Percentiles rank a stretch among this genome's conserved stretches.
Conservation (phyloP, 495 filamentous ascomycete species). For the Penicillium dipodomyicola region DNA sequence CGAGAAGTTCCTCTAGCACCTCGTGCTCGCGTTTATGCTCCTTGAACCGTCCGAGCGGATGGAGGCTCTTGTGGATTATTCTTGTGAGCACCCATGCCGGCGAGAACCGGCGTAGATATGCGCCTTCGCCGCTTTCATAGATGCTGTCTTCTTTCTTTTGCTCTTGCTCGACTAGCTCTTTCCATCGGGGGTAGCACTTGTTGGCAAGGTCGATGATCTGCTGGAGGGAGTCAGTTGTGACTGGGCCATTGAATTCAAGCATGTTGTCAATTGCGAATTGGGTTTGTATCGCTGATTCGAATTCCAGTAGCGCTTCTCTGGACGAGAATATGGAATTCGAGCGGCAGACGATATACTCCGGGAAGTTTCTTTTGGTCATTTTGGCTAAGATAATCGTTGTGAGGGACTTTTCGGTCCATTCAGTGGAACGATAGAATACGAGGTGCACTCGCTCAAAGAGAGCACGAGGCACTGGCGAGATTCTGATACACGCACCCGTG, state of each 20-base stretch:
- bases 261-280: constrained; percentile 82
- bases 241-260: constrained; percentile 80
- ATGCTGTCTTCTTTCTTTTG: constrained; percentile 74
- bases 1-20: constrained; percentile 71
- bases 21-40: constrained; percentile 74
- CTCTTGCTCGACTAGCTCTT: constrained; percentile 68
- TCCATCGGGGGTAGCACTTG: constrained; percentile 78
- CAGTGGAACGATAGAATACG: constrained; percentile 92
- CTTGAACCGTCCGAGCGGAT: constrained; percentile 81
- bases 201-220: constrained; percentile 71
- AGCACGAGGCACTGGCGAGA: constrained; percentile 68
- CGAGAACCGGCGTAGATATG: constrained; percentile 86
- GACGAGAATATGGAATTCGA: constrained; percentile 86
- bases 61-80: constrained; percentile 82
- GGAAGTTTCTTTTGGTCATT: constrained; percentile 82
- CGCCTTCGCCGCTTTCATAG: constrained; percentile 83
- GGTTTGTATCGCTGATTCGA: constrained; percentile 79
- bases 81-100: constrained; percentile 93
- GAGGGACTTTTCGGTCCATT: constrained; percentile 96
- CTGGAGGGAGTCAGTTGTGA: constrained; percentile 60
- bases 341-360: constrained; percentile 84
- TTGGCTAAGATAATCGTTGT: constrained; percentile 93
- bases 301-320: constrained; percentile 73
- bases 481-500: constrained; percentile 79
- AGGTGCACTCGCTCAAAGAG: constrained; percentile 93